Conservation (phyloP, 495 filamentous ascomycete species). For the Patellaria atrata region DNA sequence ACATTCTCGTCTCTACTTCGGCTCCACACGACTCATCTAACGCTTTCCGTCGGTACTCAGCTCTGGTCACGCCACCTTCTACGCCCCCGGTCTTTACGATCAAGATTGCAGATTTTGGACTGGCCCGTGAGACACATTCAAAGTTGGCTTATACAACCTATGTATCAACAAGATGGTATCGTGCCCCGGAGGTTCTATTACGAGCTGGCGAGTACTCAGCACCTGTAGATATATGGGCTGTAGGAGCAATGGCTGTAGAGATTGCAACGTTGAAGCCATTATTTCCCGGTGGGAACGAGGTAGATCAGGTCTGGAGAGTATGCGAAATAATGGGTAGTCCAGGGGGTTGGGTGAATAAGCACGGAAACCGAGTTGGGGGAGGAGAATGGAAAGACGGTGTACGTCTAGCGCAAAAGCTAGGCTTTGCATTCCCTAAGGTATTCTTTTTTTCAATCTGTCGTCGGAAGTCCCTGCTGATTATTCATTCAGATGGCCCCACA, state of each 20-base stretch:
- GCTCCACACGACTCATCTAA: slow-evolving; percentile 61
- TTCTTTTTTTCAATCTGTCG: background rate
- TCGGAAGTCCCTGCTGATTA: slow-evolving; percentile 8
- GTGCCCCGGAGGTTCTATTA: slow-evolving; percentile 87
- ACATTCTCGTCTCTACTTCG: slow-evolving; percentile 93
- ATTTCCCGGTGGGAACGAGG: slow-evolving; percentile 95
- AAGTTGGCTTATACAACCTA: slow-evolving; percentile 96
- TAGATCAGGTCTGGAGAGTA: slow-evolving; percentile 97
- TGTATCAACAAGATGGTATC: slow-evolving; percentile 97
- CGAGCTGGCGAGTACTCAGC: slow-evolving; percentile 95
- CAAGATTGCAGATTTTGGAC: slow-evolving; percentile 97
- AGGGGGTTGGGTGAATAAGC: slow-evolving; percentile 92
- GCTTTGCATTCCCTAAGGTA: slow-evolving; percentile 93
- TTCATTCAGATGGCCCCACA: slow-evolving; percentile 79
- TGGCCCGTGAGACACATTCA: slow-evolving; percentile 94
- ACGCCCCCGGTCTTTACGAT: slow-evolving; percentile 89
- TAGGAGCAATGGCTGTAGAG: slow-evolving; percentile 99
- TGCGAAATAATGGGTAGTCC: slow-evolving; percentile 99
- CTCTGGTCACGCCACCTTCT: slow-evolving; percentile 83
- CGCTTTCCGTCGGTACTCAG: slow-evolving; percentile 81
- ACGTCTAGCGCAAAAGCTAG: slow-evolving; percentile 81
- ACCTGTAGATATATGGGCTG: slow-evolving; percentile 95
- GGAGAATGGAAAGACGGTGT: slow-evolving; percentile 97
- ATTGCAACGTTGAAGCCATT: slow-evolving; percentile 94
- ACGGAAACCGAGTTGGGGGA: slow-evolving; percentile 73